Conservation (phyloP, 2,329 filamentous ascomycete species). For the Nemania sp. region DNA sequence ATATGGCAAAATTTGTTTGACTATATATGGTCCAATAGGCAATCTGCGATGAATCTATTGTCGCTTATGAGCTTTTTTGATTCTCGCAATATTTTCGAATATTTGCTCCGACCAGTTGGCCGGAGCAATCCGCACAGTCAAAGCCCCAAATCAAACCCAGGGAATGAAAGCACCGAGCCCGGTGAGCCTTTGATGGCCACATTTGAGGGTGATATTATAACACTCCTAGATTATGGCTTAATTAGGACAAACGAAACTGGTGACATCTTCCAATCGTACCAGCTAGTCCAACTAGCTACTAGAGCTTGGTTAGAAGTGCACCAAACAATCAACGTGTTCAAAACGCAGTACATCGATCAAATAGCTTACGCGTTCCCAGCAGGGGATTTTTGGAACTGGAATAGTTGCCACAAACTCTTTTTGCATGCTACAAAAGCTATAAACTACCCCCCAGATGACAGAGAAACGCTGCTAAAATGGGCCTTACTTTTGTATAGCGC, state of each 20-base stretch:
- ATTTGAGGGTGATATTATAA: slow-evolving; percentile 52
- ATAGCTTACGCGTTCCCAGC: slow-evolving; percentile 46
- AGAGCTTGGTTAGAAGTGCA: slow-evolving; percentile 50
- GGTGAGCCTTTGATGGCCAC: slow-evolving; percentile 3
- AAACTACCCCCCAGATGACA: slow-evolving; percentile 3
- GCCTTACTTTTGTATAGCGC: neutral
- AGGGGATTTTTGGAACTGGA: slow-evolving; percentile 49
- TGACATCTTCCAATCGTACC: slow-evolving; percentile 56
- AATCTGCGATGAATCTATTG: slow-evolving; percentile 56
- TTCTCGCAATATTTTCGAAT: slow-evolving; percentile 55
- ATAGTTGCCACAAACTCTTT: slow-evolving; percentile 15
- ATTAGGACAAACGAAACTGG: slow-evolving; percentile 43
- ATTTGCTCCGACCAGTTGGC: slow-evolving; percentile 43
- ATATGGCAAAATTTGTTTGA: slow-evolving; percentile 55
- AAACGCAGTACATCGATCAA: slow-evolving; percentile 46
- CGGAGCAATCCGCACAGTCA: neutral
- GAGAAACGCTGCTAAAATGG: slow-evolving; percentile 42
- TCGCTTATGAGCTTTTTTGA: slow-evolving; percentile 62
- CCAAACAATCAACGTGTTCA: slow-evolving; percentile 47
- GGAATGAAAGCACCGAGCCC: neutral
- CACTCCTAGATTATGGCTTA: slow-evolving; percentile 54
- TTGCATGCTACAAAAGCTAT: slow-evolving; percentile 21
- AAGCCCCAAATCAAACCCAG: neutral
- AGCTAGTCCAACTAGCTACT: slow-evolving; percentile 56
- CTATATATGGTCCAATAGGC: slow-evolving; percentile 50